These are phyloP conservation scores for Eustoma russellianum DNA, from an alignment of 257 asterid species.

Conservation along the genomic window DNA sequence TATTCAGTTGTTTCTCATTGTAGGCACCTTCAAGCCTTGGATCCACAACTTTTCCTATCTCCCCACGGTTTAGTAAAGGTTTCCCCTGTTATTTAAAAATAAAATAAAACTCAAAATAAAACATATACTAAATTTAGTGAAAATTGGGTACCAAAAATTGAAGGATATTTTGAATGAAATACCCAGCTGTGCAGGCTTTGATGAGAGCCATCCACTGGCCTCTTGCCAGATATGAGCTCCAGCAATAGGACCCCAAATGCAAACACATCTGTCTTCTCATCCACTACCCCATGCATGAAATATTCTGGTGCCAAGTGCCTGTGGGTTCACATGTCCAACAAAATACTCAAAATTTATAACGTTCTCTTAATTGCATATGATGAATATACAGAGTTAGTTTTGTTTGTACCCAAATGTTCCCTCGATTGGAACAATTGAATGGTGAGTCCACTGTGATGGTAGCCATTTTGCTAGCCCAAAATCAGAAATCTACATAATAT, in stretches of 20 bases:
- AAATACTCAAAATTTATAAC: neutral
- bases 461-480: conserved; percentile 99
- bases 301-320: conserved; percentile 97
- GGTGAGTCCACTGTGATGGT: conserved; percentile 96
- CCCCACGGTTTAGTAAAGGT: conserved; percentile 65
- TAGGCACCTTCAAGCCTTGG: conserved; percentile 59
- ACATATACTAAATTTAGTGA: neutral
- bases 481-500: conserved; percentile 61
- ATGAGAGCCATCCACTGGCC: conserved; percentile 79
- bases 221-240: conserved; percentile 83
- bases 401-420: conserved; percentile 82
- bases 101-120: neutral
- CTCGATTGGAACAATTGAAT: conserved; percentile 88
- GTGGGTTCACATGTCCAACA: neutral
- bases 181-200: conserved; percentile 97
- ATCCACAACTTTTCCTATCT: conserved; percentile 53
- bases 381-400: no score
- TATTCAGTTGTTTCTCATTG: conserved; percentile 39
- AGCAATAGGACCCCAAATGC: conserved; percentile 84
- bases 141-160: neutral
- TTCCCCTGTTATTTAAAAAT: conserved; percentile 42
- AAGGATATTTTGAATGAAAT: neutral
- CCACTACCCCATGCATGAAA: conserved; percentile 96
- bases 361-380: no score
- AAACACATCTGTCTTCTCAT: conserved; percentile 94